Evolutionary conservation across 768 basidiomycete species (phyloP).

Genomic region (Boletus rubescentipes): DNA sequence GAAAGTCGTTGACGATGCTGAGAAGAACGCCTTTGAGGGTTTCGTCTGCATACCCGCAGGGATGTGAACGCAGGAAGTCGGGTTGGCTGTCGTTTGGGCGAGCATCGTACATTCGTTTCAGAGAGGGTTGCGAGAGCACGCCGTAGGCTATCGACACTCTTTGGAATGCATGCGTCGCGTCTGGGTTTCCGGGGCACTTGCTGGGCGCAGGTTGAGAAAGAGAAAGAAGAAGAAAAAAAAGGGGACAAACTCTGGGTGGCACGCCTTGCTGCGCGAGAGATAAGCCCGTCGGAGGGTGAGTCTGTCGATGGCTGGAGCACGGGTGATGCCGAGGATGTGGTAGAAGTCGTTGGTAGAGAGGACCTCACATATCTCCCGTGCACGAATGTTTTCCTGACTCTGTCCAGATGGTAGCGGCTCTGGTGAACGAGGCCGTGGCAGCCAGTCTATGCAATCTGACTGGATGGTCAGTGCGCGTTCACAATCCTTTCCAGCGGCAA

Average conservation of each 20-base stretch:
- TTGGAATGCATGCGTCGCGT: constrained; percentile 84
- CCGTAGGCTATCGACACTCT: constrained; percentile 83
- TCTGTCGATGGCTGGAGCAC: constrained; percentile 52
- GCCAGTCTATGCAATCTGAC: constrained; percentile 31
- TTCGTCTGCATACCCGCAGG: constrained; percentile 66
- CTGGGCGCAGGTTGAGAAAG: constrained; percentile 39
- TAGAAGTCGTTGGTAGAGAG: constrained; percentile 69
- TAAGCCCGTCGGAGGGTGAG: constrained; percentile 71
- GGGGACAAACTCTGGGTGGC: constrained; percentile 80
- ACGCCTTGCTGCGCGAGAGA: constrained; percentile 68
- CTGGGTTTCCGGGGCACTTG: constrained; percentile 73
- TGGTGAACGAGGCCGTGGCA: constrained; percentile 17
- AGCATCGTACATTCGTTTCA: constrained; percentile 67
- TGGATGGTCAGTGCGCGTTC: constrained; percentile 34
- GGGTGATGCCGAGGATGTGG: constrained; percentile 64
- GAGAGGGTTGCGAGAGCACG: constrained; percentile 70
- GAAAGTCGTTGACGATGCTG: constrained; percentile 75
- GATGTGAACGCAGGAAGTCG: constrained; percentile 54
- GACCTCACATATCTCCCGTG: constrained; percentile 41
- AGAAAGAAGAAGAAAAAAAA: background rate
- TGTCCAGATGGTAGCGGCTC: constrained; percentile 2
- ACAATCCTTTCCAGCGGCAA: constrained; percentile 48
- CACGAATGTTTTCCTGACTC: constrained; percentile 9
- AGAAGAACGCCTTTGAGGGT: constrained; percentile 75
- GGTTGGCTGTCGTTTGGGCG: constrained; percentile 41